Base-by-base conservation (phyloP, 2,329 filamentous ascomycete species). In the Colletotrichum sp. region DNA sequence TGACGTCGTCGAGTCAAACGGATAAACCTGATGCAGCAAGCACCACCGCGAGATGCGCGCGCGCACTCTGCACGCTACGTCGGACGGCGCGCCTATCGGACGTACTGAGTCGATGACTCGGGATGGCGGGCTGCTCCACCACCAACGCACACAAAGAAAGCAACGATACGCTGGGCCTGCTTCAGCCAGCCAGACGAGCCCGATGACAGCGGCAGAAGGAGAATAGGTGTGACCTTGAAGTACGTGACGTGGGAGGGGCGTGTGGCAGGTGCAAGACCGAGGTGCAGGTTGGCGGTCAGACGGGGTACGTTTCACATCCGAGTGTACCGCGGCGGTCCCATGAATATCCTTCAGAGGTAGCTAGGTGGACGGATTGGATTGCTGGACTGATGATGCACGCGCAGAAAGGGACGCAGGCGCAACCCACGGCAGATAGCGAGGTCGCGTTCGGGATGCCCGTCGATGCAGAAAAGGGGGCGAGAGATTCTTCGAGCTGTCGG, bases 291-390 rank as follows among this genome's bases (percentile, higher is more conserved):
- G 28, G 36, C 69, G 57, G 30, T 65, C 69, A 69, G 64, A 52
- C 57, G 28, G 64, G 59, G 59, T 55, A 59, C 44, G 73, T 73
- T 76, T 74, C 70, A 76, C 65, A 32, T 69, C 34, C 71, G 60
- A 55, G 57, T 21, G 39, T 49, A 57, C 63, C 39, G 64, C 63
- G 16, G 55, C 21, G 26, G 57, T 68, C 26, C 24, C 55, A 76
- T 69, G 30, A 16, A 72, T 69, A 68, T 69, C 63, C 32, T n/a
- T 60, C 26, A 65, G 9, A 74, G 44, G 26, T 18, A 32, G 26
- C 57, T 60, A 49, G 39, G 18, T 49, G 18, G 39, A 49, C 18
- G 26, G 26, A 60, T 60, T 30, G 26, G 26, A 30, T 26, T 24
- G 57, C 26, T 30, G 57, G 16, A n/a, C 57, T 60, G 16, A 28